A percentile compares a stretch with the other conserved stretches of the same genome.
These are phyloP conservation scores for Alternaria rosae DNA, from an alignment of 2,329 filamentous ascomycete species.

Conservation along the genomic window DNA sequence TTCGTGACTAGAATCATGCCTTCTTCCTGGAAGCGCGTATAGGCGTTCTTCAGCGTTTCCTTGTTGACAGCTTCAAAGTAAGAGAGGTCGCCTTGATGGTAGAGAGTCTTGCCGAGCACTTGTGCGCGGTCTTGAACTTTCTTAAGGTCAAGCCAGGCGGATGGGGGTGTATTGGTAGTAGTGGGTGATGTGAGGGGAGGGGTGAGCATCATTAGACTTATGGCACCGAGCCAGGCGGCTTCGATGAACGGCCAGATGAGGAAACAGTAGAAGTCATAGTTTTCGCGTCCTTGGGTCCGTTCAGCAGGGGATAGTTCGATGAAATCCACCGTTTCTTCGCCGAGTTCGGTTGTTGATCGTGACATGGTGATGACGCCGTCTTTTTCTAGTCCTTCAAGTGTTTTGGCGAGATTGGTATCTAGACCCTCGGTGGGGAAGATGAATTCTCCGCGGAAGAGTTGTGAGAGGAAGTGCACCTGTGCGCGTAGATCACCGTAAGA, in stretches of 20 bases:
- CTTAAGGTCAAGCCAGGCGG: conserved; percentile 76
- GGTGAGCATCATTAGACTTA: conserved; percentile 85
- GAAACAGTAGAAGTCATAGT: conserved; percentile 99
- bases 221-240: conserved; percentile 87
- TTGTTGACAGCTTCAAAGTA: conserved; percentile 99
- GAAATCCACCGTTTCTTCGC: conserved; percentile 62
- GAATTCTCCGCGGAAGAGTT: conserved; percentile 94
- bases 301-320: conserved; percentile 81
- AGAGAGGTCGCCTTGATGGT: conserved; percentile 94
- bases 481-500: conserved; percentile 74
- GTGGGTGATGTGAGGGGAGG: conserved; percentile 64
- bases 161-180: conserved; percentile 35
- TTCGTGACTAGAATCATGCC: conserved; percentile 81
- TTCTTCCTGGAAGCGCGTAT: conserved; percentile 86
- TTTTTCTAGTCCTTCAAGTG: conserved; percentile 76
- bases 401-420: conserved; percentile 79
- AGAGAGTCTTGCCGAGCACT: conserved; percentile 89
- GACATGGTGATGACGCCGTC: conserved; percentile 79
- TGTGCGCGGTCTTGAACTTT: conserved; percentile 84
- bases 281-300: conserved; percentile 81
- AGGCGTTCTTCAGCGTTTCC: conserved; percentile 94
- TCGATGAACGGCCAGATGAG: conserved; percentile 98
- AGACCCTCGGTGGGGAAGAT: conserved; percentile 93
- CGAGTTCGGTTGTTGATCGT: conserved; percentile 45
- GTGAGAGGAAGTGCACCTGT: conserved; percentile 86